These are phyloP conservation scores for Phlyctochytrium planicorne DNA, from an alignment of 192 early-diverging fungal species.

Conservation along the genomic window DNA sequence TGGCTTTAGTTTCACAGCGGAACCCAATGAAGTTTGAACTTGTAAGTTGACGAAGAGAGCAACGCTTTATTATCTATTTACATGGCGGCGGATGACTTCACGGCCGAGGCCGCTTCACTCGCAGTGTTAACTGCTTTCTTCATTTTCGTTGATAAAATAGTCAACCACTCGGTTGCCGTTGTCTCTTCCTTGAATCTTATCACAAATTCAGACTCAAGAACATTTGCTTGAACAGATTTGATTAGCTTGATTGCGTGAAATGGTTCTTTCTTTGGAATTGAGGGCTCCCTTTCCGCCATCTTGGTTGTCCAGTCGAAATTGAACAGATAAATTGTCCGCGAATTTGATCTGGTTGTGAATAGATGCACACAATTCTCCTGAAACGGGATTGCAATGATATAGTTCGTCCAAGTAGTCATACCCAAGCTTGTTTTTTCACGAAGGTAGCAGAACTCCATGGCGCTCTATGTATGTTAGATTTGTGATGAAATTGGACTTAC, in stretches of 20 bases:
- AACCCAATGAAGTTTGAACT: too few species aligned
- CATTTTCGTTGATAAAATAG: not conserved
- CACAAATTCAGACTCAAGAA: not conserved
- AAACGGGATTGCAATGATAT: not conserved
- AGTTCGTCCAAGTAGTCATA: not conserved
- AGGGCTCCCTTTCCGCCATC: not conserved
- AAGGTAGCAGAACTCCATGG: not conserved
- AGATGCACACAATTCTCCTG: not conserved
- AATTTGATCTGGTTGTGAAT: not conserved
- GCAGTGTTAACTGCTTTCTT: too few species aligned
- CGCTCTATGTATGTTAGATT: too few species aligned
- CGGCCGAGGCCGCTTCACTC: too few species aligned
- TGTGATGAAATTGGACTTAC: constrained; percentile 1
- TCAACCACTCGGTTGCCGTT: not conserved
- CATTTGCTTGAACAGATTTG: not conserved
- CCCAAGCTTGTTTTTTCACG: not conserved
- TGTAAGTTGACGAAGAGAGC: too few species aligned
- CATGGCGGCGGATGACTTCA: too few species aligned
- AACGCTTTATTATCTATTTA: too few species aligned
- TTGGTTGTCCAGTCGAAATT: not conserved
- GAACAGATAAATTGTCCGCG: not conserved
- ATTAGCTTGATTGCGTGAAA: not conserved
- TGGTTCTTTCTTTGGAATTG: not conserved
- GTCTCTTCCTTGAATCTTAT: not conserved
- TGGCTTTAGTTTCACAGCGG: too few species aligned